Evolutionary conservation across 2,329 filamentous ascomycete species (phyloP).

Genomic region (Venturiaceae sp.): DNA sequence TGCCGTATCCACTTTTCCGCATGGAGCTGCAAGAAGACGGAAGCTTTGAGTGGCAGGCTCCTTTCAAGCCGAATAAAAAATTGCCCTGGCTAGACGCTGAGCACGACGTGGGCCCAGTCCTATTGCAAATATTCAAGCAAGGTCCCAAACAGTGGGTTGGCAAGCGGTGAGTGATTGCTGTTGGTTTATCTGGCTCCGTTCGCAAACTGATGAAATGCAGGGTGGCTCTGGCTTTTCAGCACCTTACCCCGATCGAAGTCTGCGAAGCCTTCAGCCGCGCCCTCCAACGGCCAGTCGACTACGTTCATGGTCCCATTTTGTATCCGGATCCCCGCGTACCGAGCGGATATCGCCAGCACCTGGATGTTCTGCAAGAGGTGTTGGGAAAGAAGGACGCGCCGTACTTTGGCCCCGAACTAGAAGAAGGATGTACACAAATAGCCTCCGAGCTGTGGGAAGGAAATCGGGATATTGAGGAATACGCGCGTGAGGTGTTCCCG

Average conservation of each 20-base stretch:
- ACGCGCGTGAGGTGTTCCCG: conserved; percentile 86
- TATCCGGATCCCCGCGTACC: conserved; percentile 73
- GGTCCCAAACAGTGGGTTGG: conserved; percentile 76
- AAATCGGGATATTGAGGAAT: conserved; percentile 83
- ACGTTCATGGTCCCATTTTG: conserved; percentile 69
- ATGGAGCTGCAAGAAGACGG: conserved; percentile 82
- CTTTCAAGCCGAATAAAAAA: conserved; percentile 81
- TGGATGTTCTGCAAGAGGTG: conserved; percentile 54
- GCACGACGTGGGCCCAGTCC: conserved; percentile 86
- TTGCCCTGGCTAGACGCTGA: conserved; percentile 95
- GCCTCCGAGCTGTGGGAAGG: conserved; percentile 85
- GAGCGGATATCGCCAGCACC: conserved; percentile 77
- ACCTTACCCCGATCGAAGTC: conserved; percentile 72
- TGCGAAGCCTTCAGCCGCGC: conserved; percentile 73
- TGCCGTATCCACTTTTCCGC: conserved; percentile 88
- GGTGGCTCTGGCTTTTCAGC: conserved; percentile 84
- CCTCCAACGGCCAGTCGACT: conserved; percentile 66
- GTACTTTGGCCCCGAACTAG: conserved; percentile 53
- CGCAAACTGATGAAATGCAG: conserved; percentile 28
- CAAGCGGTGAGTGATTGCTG: conserved; percentile 43
- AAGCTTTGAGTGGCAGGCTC: conserved; percentile 85
- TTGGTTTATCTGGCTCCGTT: conserved; percentile 1
- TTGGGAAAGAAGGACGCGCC: conserved; percentile 50
- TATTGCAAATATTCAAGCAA: conserved; percentile 93
- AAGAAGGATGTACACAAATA: conserved; percentile 56